Evolutionary conservation across 495 filamentous ascomycete species (phyloP), one percentile per base, ranked within the genome.

Genomic region (Xylaria grammica): DNA sequence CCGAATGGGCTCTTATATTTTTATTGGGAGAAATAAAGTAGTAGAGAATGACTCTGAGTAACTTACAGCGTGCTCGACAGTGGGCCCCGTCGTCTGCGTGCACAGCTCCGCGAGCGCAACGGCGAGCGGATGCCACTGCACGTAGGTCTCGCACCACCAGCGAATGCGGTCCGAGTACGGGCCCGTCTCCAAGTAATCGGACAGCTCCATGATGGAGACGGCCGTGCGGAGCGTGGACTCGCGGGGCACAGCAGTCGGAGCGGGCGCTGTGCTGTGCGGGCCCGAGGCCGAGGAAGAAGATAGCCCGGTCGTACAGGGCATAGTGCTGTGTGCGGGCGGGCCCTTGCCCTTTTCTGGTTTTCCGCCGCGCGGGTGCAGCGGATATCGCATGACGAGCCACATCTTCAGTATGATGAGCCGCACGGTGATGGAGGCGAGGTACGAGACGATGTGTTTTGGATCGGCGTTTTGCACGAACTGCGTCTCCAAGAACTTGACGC

Each of bases 71-170:
- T 90, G 82, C 27, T 93, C 89, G 17, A 89, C 89, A 3, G 88
- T 65, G 15, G 84, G 84, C 44, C 87, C 71, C 6, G 66, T 36
- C 6, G 69, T 66, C 71, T 62, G 65, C 24, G 86, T 79, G 72
- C 89, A 90, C 6, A 96, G 80, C 69, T 95, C 92, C 0, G 89
- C 84, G 17, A 94, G 75, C 17, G 85, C 79, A 59, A 90, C 88
- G 17, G 87, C 87, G 7, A 92, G 79, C 3, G 90, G 88, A 69
- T 93, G 89, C 87, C 87, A 90, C 69, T 92, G 90, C 49, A 89
- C 85, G 70, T 91, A 90, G 1, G 85, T 88, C 59, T 83, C 78
- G 67, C 57, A 65, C 75, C 74, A 77, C 75, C 73, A 75, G 34
- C 61, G 44, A 51, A 68, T 71, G 19, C 68, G 67, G 5, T 68